Evolutionary conservation across 805 yeast species (phyloP).

Genomic region (Limtongia smithiae): DNA sequence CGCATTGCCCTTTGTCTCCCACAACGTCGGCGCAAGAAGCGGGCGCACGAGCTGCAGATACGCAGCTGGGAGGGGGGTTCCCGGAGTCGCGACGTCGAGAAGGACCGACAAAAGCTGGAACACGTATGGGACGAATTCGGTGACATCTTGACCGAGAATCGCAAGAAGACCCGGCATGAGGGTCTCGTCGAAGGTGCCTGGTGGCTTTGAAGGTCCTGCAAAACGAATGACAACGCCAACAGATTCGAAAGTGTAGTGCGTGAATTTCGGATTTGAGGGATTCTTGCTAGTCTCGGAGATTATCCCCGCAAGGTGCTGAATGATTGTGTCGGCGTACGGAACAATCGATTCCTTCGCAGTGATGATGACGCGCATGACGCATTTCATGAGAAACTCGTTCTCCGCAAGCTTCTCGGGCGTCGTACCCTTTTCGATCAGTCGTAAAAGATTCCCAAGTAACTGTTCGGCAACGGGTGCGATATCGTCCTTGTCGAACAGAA

Average conservation of each 20-base stretch:
- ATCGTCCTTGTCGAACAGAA: conserved; percentile 71
- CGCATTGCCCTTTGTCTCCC: conserved; percentile 91
- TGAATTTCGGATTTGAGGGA: conserved; percentile 92
- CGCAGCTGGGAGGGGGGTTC: conserved; percentile 55
- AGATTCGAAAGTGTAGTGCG: conserved; percentile 87
- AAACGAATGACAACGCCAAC: conserved; percentile 70
- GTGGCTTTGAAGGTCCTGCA: conserved; percentile 38
- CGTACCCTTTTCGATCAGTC: conserved; percentile 55
- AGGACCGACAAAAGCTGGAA: conserved; percentile 84
- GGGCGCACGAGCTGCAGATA: conserved; percentile 73
- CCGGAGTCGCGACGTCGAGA: conserved; percentile 56
- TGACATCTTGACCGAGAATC: conserved; percentile 77
- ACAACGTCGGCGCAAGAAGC: conserved; percentile 78
- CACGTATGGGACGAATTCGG: conserved; percentile 89
- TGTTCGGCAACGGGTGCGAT: conserved; percentile 59
- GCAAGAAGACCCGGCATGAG: conserved; percentile 65
- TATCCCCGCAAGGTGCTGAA: conserved; percentile 66
- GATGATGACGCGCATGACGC: conserved; percentile 77
- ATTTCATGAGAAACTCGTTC: conserved; percentile 88
- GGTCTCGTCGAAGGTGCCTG: conserved; percentile 45
- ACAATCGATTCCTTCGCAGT: conserved; percentile 54
- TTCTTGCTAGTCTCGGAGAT: conserved; percentile 70
- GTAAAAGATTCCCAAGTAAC: conserved; percentile 62
- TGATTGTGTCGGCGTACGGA: conserved; percentile 40
- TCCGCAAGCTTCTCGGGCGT: conserved; percentile 91